These are phyloP conservation scores for Erysimum pusillum DNA, from an alignment of 441 rosid species.

Conservation along the genomic window DNA sequence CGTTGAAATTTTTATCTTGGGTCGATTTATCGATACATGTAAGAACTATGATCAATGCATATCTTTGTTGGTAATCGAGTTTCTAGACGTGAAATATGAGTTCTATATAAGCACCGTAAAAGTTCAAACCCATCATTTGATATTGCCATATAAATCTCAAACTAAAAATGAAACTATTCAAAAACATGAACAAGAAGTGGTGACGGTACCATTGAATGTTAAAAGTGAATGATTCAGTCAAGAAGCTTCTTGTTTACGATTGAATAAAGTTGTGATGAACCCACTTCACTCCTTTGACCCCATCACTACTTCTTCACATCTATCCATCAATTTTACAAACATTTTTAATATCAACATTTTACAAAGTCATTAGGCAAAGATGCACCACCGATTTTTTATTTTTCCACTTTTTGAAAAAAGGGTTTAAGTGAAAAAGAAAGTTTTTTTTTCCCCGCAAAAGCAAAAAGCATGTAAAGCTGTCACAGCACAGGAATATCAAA, in stretches of 20 bases:
- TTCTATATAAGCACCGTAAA: neutral
- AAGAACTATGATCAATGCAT: conserved; percentile 13
- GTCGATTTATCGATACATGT: neutral
- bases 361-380: conserved; percentile 15
- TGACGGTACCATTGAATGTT: conserved; percentile 33
- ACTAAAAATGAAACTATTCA: conserved; percentile 10
- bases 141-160: neutral
- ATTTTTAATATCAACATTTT: conserved; percentile 11
- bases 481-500: conserved; percentile 43
- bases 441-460: conserved; percentile 17
- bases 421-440: conserved; percentile 21
- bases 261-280: conserved; percentile 31
- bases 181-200: conserved; percentile 18
- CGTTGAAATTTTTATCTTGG: neutral
- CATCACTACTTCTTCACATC: conserved; percentile 36
- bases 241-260: conserved; percentile 45
- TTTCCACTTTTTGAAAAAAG: conserved; percentile 24
- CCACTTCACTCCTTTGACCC: conserved; percentile 44
- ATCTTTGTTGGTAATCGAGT: neutral
- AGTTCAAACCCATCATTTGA: neutral
- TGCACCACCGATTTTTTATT: conserved; percentile 38
- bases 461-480: conserved; percentile 46
- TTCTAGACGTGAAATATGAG: neutral
- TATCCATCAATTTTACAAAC: conserved; percentile 36
- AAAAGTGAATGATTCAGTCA: conserved; percentile 44